Conservation (phyloP, 2,329 filamentous ascomycete genomes). For the Tolypocladium amazonense region DNA sequence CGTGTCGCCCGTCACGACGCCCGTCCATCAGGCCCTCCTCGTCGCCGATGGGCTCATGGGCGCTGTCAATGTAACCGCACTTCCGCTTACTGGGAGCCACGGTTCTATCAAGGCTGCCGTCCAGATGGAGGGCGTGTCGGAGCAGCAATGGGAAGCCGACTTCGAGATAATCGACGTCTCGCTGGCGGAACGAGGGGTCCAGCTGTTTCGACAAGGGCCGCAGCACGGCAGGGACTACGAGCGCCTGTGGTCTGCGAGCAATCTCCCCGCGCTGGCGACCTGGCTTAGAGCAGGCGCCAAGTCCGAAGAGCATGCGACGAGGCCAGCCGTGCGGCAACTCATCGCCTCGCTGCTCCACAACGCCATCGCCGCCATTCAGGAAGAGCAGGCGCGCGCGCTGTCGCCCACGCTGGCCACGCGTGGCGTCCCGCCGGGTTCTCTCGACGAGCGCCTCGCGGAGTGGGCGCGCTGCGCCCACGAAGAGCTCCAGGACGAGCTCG, state of each 20-base stretch:
- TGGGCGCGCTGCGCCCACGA: slow-evolving; percentile 77
- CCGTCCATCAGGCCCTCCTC: slow-evolving; percentile 73
- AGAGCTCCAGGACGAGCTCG: slow-evolving; percentile 72
- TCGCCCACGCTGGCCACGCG: slow-evolving; percentile 19
- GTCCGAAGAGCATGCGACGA: slow-evolving; percentile 37
- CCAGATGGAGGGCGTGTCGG: slow-evolving; percentile 38
- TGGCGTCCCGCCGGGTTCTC: slow-evolving; percentile 25
- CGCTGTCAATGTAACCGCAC: slow-evolving; percentile 40
- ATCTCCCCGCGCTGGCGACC: slow-evolving; percentile 50
- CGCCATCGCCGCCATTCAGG: slow-evolving; percentile 37
- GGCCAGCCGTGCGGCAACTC: slow-evolving; percentile 54
- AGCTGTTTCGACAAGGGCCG: slow-evolving; percentile 57
- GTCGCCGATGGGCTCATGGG: slow-evolving; percentile 64
- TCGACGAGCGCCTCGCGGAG: slow-evolving; percentile 49
- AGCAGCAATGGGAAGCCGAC: slow-evolving; percentile 24
- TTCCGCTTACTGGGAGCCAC: slow-evolving; percentile 26
- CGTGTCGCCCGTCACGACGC: slow-evolving; percentile 60
- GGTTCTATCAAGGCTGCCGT: slow-evolving; percentile 44
- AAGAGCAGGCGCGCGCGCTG: slow-evolving; percentile 32
- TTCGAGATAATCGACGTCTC: slow-evolving; percentile 53
- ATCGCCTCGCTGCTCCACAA: slow-evolving; percentile 56
- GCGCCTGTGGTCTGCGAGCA: slow-evolving; percentile 62
- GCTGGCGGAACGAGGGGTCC: slow-evolving; percentile 51
- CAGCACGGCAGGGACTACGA: slow-evolving; percentile 63
- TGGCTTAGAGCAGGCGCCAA: slow-evolving; percentile 51